Base-by-base conservation (phyloP, 2,329 filamentous ascomycete genomes). In the Calonectria honghensis region DNA sequence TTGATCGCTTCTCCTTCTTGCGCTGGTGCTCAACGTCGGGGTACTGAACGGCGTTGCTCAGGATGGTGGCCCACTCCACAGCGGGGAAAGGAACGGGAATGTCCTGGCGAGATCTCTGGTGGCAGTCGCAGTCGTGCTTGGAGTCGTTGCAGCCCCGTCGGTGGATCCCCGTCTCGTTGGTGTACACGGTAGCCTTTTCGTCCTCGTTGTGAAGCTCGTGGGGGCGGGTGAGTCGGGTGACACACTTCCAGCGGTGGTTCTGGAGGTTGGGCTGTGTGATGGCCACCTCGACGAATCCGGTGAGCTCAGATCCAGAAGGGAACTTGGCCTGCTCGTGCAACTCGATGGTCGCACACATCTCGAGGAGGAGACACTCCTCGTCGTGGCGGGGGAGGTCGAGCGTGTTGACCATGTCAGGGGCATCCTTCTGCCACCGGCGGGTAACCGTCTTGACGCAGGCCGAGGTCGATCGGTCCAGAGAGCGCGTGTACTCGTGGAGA, bases 271-370 rank as follows among this genome's bases (percentile, higher is more conserved):
- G 87, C 76, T 89, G 88, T 73, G 90, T 89, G 71, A 93, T 88
- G 71, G 87, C 88, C 70, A 93, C 87, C 83, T 93, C 90, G 41
- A 92, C 89, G 74, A 90, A 88, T 72, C 90, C 90, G 75, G 91
- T 88, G 70, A 93, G 88, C 79, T 92, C 90, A 6, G 91, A 91
- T n/a, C 90, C 89, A 14, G 87, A 84, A 5, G 91, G 91, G 78
- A 92, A 91, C 72, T 89, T 88, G 77, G 87, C 88, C 59, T 89
- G 88, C 75, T 91, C 87, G 80, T 91, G 90, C 2, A 93, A 83
- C 75, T 92, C 89, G 9, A 93, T 86, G 0, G 90, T 90, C 6
- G 90, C 88, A 75, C 92, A 91, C 86, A 93, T 91, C 84, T 93
- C 91, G 75, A 93, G 85, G 45, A 93, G 88, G 73, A 91, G 90